Conservation (phyloP, 106 monocot species). For the Triglochin maritima region DNA sequence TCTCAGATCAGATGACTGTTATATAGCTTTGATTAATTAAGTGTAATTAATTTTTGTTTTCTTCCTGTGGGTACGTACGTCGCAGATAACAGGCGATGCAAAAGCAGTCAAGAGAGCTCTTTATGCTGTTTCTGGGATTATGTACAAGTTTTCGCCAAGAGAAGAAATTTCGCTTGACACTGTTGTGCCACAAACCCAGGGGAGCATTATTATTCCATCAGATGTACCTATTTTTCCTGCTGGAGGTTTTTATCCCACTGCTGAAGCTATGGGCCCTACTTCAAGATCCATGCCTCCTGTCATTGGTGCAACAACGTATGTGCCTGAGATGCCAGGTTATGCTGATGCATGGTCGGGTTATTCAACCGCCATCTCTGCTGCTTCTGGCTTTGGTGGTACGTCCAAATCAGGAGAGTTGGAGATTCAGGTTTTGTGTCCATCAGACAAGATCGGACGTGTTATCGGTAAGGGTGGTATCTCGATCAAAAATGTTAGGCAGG, state of each 20-base stretch:
- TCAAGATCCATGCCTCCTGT: slow-evolving; percentile 33
- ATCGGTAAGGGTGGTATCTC: slow-evolving; percentile 87
- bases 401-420: slow-evolving; percentile 50
- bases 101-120: slow-evolving; percentile 68
- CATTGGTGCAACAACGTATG: slow-evolving; percentile 27
- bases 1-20: neutral
- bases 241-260: slow-evolving; percentile 38
- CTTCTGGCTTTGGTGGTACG: slow-evolving; percentile 37
- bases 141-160: slow-evolving; percentile 79
- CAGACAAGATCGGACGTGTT: slow-evolving; percentile 81
- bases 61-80: neutral
- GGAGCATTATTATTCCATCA: slow-evolving; percentile 75
- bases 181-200: slow-evolving; percentile 36
- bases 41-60: neutral
- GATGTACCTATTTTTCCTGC: slow-evolving; percentile 70
- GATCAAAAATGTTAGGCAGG: slow-evolving; percentile 65
- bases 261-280: slow-evolving; percentile 35
- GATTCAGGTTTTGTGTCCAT: slow-evolving; percentile 68
- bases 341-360: slow-evolving; percentile 42
- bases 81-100: slow-evolving; percentile 73
- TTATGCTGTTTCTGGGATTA: slow-evolving; percentile 56
- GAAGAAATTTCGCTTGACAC: slow-evolving; percentile 90
- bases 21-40: neutral
- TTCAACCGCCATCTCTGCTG: slow-evolving; percentile 42
- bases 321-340: slow-evolving; percentile 43